These are phyloP conservation scores for Fusarium sp. DNA, from an alignment of 2,329 filamentous ascomycete genomes.

Conservation along the genomic window DNA sequence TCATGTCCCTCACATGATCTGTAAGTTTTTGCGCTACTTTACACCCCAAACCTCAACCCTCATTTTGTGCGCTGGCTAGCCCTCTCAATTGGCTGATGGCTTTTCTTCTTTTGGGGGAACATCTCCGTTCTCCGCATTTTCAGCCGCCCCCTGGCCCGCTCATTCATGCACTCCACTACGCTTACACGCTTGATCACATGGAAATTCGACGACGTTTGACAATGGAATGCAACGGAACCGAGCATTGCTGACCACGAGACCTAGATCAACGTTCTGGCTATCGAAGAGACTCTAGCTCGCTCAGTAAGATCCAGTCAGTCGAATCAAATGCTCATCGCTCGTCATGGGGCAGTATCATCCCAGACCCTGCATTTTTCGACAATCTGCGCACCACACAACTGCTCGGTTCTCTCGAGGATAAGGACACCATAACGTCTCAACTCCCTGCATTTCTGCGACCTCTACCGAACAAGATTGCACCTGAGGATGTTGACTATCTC, in stretches of 20 bases:
- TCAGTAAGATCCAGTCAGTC: slow-evolving; percentile 50
- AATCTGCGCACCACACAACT: slow-evolving; percentile 59
- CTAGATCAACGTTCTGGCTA: slow-evolving; percentile 57
- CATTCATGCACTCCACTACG: slow-evolving; percentile 44
- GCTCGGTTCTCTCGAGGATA: slow-evolving; percentile 62
- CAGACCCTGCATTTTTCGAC: slow-evolving; percentile 54
- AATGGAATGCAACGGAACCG: slow-evolving; percentile 16
- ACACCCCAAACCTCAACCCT: slow-evolving; percentile 26
- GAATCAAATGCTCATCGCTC: slow-evolving; percentile 44
- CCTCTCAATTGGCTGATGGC: slow-evolving; percentile 37
- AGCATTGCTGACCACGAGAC: slow-evolving; percentile 53
- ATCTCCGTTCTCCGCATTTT: slow-evolving; percentile 49
- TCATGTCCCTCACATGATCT: slow-evolving; percentile 63
- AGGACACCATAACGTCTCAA: slow-evolving; percentile 59
- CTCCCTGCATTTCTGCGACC: slow-evolving; percentile 81
- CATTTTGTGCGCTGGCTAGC: slow-evolving; percentile 34
- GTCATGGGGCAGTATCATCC: slow-evolving; percentile 52
- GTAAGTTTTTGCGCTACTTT: slow-evolving; percentile 56
- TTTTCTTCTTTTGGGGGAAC: slow-evolving; percentile 40
- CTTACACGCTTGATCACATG: slow-evolving; percentile 45
- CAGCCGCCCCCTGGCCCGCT: slow-evolving; percentile 42
- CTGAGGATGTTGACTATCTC: slow-evolving; percentile 87
- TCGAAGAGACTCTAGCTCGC: slow-evolving; percentile 51
- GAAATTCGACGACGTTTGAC: slow-evolving; percentile 27
- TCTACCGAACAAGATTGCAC: slow-evolving; percentile 79